phyloP scores from a whole-genome alignment of 768 basidiomycete species.

The Ephemerocybe angulata region DNA sequence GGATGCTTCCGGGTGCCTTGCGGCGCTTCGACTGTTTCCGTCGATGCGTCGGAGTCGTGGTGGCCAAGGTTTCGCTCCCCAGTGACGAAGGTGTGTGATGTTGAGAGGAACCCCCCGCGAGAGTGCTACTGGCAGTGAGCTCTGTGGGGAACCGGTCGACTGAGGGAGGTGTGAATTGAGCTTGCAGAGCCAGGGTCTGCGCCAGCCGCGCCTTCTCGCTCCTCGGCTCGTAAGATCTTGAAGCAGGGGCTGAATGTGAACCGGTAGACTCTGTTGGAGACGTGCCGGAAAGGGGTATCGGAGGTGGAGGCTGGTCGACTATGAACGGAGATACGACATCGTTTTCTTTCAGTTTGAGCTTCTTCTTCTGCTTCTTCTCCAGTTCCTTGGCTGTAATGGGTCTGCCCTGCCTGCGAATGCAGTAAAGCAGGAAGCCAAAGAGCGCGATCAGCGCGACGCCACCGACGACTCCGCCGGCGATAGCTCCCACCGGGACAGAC shows the following conservation, averaged over 20 bases:
- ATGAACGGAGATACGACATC: constrained; percentile 7
- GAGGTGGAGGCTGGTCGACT: neutral
- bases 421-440: neutral
- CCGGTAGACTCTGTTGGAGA: neutral
- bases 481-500: neutral
- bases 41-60: no score
- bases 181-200: neutral
- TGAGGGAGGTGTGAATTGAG: neutral
- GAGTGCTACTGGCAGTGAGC: neutral
- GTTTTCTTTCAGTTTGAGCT: constrained; percentile 5
- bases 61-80: neutral
- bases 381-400: neutral
- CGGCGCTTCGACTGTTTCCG: no score
- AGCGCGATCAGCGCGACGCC: neutral
- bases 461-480: constrained; percentile 5
- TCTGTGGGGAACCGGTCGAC: constrained; percentile 1
- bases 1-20: no score
- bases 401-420: neutral
- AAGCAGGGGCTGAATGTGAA: no score
- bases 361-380: neutral
- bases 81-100: neutral
- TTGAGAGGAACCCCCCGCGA: neutral
- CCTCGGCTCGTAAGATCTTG: neutral
- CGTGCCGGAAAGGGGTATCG: neutral
- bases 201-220: neutral